Evolutionary conservation across 495 filamentous ascomycete genomes (phyloP).

Genomic region (Lasiosphaeria hispida): DNA sequence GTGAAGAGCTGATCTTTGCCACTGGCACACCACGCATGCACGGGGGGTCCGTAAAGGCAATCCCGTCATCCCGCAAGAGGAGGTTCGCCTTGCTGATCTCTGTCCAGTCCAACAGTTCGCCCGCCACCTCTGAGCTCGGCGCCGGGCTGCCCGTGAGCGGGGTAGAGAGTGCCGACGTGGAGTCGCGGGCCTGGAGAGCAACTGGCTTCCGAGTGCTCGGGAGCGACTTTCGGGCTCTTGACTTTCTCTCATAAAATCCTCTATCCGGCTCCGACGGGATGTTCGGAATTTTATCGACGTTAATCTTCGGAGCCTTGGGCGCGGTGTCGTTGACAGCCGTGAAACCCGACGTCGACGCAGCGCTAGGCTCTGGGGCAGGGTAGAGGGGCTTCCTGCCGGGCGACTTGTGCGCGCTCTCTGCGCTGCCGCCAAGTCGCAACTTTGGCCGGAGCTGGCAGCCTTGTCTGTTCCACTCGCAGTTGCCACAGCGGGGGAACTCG

Average conservation of each 20-base stretch:
- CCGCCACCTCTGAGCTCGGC: slow-evolving; percentile 15
- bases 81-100: slow-evolving; percentile 42
- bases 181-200: not conserved
- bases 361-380: not conserved
- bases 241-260: not conserved
- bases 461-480: slow-evolving; percentile 35
- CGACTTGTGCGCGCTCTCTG: not conserved
- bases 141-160: slow-evolving; percentile 17
- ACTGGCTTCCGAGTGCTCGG: slow-evolving; percentile 14
- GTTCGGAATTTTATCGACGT: not conserved
- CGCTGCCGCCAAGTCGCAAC: not conserved
- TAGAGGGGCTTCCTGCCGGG: not conserved
- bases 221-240: slow-evolving; percentile 25
- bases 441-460: slow-evolving; percentile 19
- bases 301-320: not conserved
- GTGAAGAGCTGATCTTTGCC: slow-evolving; percentile 38
- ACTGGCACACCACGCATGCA: slow-evolving; percentile 46
- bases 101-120: slow-evolving; percentile 13
- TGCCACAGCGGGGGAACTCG: slow-evolving; percentile 31
- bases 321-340: slow-evolving; percentile 22
- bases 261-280: not conserved
- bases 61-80: slow-evolving; percentile 39
- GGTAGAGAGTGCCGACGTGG: not conserved
- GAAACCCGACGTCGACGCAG: slow-evolving; percentile 16
- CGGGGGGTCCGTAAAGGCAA: slow-evolving; percentile 36